Evolutionary conservation across 495 filamentous ascomycete genomes (phyloP).

Genomic region (Hypomontagnella submonticulosa): DNA sequence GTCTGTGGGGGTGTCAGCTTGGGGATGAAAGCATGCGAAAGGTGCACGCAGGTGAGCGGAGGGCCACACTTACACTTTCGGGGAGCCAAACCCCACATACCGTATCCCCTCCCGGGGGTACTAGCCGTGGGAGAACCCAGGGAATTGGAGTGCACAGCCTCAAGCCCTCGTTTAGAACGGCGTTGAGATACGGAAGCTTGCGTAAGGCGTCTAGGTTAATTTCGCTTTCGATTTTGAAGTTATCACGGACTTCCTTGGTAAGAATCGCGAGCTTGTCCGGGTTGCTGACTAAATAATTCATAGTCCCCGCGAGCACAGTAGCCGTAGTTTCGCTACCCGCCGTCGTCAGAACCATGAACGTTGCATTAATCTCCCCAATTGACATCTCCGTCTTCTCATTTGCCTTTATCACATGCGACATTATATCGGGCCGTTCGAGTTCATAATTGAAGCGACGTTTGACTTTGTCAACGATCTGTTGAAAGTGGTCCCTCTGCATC

Average conservation of each 20-base stretch:
- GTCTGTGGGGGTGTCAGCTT: constrained; percentile 25
- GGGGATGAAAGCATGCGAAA: not conserved
- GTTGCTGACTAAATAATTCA: constrained; percentile 62
- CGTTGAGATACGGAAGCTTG: constrained; percentile 55
- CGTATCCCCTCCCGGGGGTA: constrained; percentile 46
- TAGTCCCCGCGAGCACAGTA: constrained; percentile 57
- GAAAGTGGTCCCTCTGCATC: constrained; percentile 45
- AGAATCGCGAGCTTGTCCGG: constrained; percentile 53
- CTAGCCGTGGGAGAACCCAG: constrained; percentile 46
- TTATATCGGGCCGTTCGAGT: constrained; percentile 38
- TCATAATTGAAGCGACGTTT: constrained; percentile 49
- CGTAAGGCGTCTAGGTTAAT: constrained; percentile 58
- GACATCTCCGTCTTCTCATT: constrained; percentile 23
- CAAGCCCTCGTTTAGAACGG: constrained; percentile 59
- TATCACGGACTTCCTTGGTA: constrained; percentile 56
- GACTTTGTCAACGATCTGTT: constrained; percentile 57
- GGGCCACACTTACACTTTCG: constrained; percentile 30
- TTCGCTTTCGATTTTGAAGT: constrained; percentile 51
- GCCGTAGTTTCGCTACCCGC: constrained; percentile 70
- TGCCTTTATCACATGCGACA: constrained; percentile 32
- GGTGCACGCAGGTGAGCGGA: too few relatives aligned
- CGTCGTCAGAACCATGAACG: constrained; percentile 46
- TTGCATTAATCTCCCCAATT: constrained; percentile 56
- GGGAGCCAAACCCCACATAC: constrained; percentile 49
- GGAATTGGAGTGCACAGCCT: constrained; percentile 53